Evolutionary conservation across 768 basidiomycete species (phyloP).

Genomic region (Suillus clintonianus): DNA sequence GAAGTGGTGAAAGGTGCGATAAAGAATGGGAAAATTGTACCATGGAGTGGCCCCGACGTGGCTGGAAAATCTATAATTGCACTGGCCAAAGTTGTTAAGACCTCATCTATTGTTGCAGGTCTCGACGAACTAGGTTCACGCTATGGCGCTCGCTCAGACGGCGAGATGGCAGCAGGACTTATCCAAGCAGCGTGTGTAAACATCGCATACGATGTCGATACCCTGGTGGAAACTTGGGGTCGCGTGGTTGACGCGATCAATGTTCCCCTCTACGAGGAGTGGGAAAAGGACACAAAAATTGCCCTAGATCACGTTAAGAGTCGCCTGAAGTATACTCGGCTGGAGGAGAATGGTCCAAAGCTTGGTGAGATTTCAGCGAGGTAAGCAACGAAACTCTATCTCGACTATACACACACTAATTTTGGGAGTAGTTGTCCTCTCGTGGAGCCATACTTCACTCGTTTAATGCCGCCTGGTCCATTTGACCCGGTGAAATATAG

Average conservation of each 20-base stretch:
- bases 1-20: conserved; percentile 46
- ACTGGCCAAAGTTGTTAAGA: conserved; percentile 64
- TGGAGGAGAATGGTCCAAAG: conserved; percentile 84
- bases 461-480: conserved; percentile 59
- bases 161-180: conserved; percentile 69
- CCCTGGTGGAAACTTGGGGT: conserved; percentile 72
- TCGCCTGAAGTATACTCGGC: conserved; percentile 74
- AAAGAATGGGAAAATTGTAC: conserved; percentile 36
- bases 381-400: background rate
- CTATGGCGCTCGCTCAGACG: conserved; percentile 66
- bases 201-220: conserved; percentile 44
- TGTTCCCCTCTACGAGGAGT: conserved; percentile 83
- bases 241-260: conserved; percentile 85
- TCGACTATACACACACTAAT: conserved; percentile 8
- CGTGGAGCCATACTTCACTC: conserved; percentile 92
- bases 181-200: conserved; percentile 66
- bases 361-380: conserved; percentile 73
- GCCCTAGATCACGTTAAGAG: conserved; percentile 77
- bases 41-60: conserved; percentile 67
- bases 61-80: conserved; percentile 60
- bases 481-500: conserved; percentile 61
- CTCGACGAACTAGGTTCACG: conserved; percentile 62
- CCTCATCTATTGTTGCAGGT: conserved; percentile 56
- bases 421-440: conserved; percentile 64
- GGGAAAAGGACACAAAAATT: conserved; percentile 77